Base-by-base conservation (phyloP, 345 rosid genomes). In the Acer negundo region DNA sequence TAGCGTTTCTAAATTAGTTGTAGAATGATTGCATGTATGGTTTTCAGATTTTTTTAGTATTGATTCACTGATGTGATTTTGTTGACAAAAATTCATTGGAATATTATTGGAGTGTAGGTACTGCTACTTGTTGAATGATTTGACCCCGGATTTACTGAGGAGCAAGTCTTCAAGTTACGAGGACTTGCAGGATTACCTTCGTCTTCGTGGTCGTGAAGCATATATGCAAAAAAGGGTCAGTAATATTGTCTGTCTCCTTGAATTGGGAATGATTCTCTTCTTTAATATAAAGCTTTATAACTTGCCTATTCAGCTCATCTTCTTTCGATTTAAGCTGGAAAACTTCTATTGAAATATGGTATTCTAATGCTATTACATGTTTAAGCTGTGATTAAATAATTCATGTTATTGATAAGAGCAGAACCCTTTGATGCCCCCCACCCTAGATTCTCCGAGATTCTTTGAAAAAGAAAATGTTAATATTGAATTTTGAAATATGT, bases 181-280 rank as follows among this genome's bases (percentile, higher is more conserved):
- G 69, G 94, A 83, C 8, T 74, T 93, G 85, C 97, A 90, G 79
- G 94, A 86, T 75, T 91, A 95, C 87, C 92, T 95, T 23, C 89
- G 85, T 78, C 90, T 87, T 40, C 85, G 91, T 65, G 99, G 99
- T 58, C 87, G 93, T 22, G 98, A 93, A 76, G 99, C 99, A 64
- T 95, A 95, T 88, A 77, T 88, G 78, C 94, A 90, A 84, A 95
- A 95, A 87, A 90, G 92, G 90, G 97, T 93, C 77, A 82, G 90
- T 80, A 71, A 17, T 24, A 56, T 72, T 24, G 47, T 46, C 74
- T 40, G 42, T 46, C 74, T 46, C 73, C 9, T 69, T 24, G 22
- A 56, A 59, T 49, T 62, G 31, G 42, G 58, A 75, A 51, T 59
- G 67, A 17, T n/a, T 74, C 78, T 58, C 13, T 20, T 69, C 49